phyloP scores from a whole-genome alignment of 768 basidiomycete genomes.

The Collybia nuda region DNA sequence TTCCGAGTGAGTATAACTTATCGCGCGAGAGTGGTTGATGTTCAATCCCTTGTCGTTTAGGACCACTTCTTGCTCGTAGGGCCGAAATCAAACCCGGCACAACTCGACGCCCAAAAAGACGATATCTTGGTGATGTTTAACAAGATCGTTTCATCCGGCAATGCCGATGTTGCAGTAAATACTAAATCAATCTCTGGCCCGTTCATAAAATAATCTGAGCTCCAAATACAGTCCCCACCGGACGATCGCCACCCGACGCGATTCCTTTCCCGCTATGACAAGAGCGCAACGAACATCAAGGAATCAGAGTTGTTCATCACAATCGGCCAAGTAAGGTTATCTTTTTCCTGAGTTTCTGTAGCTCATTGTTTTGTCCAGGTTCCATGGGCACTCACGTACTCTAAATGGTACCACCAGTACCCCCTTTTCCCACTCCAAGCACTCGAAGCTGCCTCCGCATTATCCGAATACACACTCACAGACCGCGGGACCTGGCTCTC shows the following conservation, averaged over 20 bases:
- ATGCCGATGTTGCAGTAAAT: conserved; percentile 38
- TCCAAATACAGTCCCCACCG: background rate
- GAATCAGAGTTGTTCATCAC: conserved; percentile 47
- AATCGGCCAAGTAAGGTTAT: conserved; percentile 43
- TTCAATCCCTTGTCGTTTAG: conserved; percentile 14
- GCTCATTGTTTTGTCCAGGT: conserved; percentile 30
- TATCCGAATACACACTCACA: conserved; percentile 54
- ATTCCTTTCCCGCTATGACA: conserved; percentile 52
- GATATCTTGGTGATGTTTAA: conserved; percentile 43
- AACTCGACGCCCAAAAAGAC: conserved; percentile 25
- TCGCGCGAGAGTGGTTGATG: background rate
- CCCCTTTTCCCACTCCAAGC: conserved; percentile 51
- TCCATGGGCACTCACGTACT: conserved; percentile 52
- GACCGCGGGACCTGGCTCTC: conserved; percentile 53
- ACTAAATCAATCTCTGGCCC: background rate
- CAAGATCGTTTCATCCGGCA: conserved; percentile 43
- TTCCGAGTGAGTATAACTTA: conserved; percentile 37
- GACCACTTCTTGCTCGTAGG: conserved; percentile 55
- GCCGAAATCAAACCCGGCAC: conserved; percentile 45
- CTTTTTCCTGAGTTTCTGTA: background rate
- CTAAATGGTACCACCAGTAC: conserved; percentile 62
- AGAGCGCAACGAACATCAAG: conserved; percentile 60
- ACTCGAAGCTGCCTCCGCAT: conserved; percentile 41
- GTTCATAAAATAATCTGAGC: too few species aligned
- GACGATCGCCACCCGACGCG: background rate